Evolutionary conservation across 305 asterid genomes (phyloP).

Genomic region (Nicotiana rustica): DNA sequence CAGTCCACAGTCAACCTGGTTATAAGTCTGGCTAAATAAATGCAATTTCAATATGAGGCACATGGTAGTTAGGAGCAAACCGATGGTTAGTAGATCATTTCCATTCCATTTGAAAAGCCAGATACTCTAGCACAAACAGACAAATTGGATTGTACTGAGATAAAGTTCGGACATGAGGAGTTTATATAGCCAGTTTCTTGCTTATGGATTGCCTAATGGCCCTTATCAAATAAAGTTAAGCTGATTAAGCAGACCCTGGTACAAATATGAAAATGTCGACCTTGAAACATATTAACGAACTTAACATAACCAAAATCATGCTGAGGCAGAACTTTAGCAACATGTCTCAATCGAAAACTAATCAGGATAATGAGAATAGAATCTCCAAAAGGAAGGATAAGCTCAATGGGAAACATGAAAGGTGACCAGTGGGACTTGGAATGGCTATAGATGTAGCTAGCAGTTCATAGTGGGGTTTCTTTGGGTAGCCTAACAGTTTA

Average conservation of each 20-base stretch:
- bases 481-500: conserved; percentile 29
- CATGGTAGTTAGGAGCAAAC: conserved; percentile 17
- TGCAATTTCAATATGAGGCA: conserved; percentile 22
- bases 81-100: conserved; percentile 4
- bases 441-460: conserved; percentile 30
- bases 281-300: not conserved
- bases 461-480: conserved; percentile 32
- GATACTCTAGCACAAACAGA: conserved; percentile 1
- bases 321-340: not conserved
- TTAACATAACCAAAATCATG: not conserved
- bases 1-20: not conserved
- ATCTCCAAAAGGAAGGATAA: conserved; percentile 21
- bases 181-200: not conserved
- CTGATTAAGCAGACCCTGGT: conserved; percentile 12
- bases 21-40: conserved; percentile 30
- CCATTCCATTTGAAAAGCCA: not conserved
- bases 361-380: conserved; percentile 25
- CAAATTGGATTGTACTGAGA: not conserved
- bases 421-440: conserved; percentile 30
- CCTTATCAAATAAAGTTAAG: conserved; percentile 4
- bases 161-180: not conserved
- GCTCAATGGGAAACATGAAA: conserved; percentile 28
- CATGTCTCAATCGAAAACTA: not conserved
- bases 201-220: not conserved
- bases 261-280: not conserved